Conservation (phyloP, 805 yeast species). For the Cyberlindnera sargentensis region DNA sequence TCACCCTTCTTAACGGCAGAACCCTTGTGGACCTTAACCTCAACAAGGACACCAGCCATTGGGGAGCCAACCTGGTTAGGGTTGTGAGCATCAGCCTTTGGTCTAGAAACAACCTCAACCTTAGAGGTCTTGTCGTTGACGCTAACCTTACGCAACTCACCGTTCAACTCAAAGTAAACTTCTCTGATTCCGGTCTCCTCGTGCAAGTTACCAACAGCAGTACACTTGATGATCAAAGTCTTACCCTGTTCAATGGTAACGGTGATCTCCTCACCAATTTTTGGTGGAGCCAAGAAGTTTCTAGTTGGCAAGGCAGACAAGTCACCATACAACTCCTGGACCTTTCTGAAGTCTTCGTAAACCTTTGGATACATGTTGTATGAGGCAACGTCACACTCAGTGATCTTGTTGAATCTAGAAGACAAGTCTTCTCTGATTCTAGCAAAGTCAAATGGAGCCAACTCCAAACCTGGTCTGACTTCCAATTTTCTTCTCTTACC, state of each 20-base stretch:
- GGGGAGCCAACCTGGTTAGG: slow-evolving; percentile 96
- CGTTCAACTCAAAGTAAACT: slow-evolving; percentile 95
- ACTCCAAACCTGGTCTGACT: slow-evolving; percentile 85
- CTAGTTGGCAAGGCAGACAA: slow-evolving; percentile 90
- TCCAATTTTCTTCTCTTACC: slow-evolving; percentile 90
- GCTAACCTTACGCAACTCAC: slow-evolving; percentile 95
- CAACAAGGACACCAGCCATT: slow-evolving; percentile 98
- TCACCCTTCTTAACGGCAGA: slow-evolving; percentile 93
- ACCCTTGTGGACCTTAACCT: slow-evolving; percentile 85
- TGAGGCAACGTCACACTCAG: slow-evolving; percentile 88
- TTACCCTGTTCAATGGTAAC: slow-evolving; percentile 95
- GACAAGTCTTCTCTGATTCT: slow-evolving; percentile 66
- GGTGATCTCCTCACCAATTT: slow-evolving; percentile 78
- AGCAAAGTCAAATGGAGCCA: slow-evolving; percentile 76
- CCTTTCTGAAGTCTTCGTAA: slow-evolving; percentile 76
- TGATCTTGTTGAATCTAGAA: slow-evolving; percentile 71
- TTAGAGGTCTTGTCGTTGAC: slow-evolving; percentile 84
- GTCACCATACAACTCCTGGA: slow-evolving; percentile 78
- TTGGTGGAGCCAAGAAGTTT: slow-evolving; percentile 82
- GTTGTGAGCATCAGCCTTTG: slow-evolving; percentile 83
- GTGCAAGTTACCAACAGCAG: slow-evolving; percentile 88
- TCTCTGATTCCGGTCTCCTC: slow-evolving; percentile 86
- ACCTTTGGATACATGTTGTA: slow-evolving; percentile 98
- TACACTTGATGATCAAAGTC: slow-evolving; percentile 79
- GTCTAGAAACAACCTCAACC: slow-evolving; percentile 77